Conservation (phyloP, 1,284 basidiomycete species). For the Ganoderma sinense region DNA sequence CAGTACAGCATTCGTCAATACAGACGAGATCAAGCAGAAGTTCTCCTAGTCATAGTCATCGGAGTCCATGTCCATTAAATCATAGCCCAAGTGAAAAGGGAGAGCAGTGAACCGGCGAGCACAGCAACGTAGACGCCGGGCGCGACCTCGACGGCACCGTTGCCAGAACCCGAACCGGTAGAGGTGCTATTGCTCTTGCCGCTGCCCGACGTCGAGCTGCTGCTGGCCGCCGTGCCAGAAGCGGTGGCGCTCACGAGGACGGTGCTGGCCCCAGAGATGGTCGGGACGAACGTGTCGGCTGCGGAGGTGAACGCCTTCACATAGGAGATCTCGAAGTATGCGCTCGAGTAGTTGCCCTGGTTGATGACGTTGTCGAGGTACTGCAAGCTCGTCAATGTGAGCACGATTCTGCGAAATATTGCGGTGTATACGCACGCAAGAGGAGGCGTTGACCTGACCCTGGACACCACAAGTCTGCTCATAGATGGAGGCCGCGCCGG, state of each 20-base stretch:
- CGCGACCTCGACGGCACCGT: not conserved
- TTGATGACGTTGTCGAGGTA: conserved; percentile 64
- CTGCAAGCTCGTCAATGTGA: conserved; percentile 28
- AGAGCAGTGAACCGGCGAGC: not conserved
- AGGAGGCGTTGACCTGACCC: conserved; percentile 34
- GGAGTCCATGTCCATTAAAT: not conserved
- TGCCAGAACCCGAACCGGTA: conserved; percentile 1
- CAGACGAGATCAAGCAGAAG: conserved; percentile 2
- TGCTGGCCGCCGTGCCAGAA: conserved; percentile 5
- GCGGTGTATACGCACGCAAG: conserved; percentile 29
- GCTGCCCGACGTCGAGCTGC: not conserved
- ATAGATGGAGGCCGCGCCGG: conserved; percentile 51
- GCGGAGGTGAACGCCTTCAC: conserved; percentile 51
- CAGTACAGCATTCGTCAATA: not conserved
- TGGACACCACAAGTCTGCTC: conserved; percentile 44
- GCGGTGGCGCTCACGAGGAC: conserved; percentile 24
- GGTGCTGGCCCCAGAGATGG: conserved; percentile 23
- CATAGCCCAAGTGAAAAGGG: conserved; percentile 8
- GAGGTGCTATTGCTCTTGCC: not conserved
- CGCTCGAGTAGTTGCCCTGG: conserved; percentile 56
- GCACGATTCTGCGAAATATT: not conserved
- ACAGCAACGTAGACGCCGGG: conserved; percentile 10
- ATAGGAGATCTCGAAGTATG: conserved; percentile 60
- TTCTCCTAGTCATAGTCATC: not conserved
- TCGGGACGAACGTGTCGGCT: conserved; percentile 26